Percentiles rank a stretch among this genome's conserved stretches.
Conservation (phyloP, 495 filamentous ascomycete species). For the Zalerion maritima region DNA sequence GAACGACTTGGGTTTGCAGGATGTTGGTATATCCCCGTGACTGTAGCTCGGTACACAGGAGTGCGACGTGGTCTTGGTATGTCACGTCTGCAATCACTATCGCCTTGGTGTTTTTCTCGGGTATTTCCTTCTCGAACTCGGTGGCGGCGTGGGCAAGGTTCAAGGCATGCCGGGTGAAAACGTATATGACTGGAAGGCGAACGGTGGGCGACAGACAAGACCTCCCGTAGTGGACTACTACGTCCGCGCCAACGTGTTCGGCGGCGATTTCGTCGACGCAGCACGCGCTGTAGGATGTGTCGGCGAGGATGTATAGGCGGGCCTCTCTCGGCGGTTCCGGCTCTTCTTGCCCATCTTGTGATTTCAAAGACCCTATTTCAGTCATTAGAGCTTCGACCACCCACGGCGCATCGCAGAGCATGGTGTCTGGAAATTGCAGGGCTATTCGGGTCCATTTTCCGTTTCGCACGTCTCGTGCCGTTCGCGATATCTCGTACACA, state of each 20-base stretch:
- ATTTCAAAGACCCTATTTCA: conserved; percentile 33
- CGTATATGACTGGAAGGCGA: conserved; percentile 76
- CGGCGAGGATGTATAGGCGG: conserved; percentile 73
- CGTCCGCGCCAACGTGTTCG: conserved; percentile 82
- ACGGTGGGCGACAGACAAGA: conserved; percentile 85
- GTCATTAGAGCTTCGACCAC: conserved; percentile 55
- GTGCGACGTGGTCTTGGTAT: conserved; percentile 53
- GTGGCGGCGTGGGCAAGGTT: conserved; percentile 38
- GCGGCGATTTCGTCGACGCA: conserved; percentile 97
- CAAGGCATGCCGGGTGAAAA: conserved; percentile 66
- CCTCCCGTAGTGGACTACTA: conserved; percentile 87
- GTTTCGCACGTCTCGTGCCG: conserved; percentile 54
- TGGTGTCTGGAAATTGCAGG: conserved; percentile 85
- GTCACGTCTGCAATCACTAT: conserved; percentile 85
- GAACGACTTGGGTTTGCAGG: conserved; percentile 54
- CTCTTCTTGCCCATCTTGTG: conserved; percentile 4
- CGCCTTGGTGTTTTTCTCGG: conserved; percentile 44
- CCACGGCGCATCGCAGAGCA: conserved; percentile 72
- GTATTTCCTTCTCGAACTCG: conserved; percentile 56
- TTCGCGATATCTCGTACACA: conserved; percentile 78
- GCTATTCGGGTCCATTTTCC: conserved; percentile 65
- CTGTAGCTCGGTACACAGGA: conserved; percentile 33
- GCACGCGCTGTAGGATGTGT: conserved; percentile 93
- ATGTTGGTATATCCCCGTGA: conserved; percentile 54
- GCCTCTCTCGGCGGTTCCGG: conserved; percentile 1